Conservation (phyloP, 805 yeast species). For the Barnettozyma wickerhamii region DNA sequence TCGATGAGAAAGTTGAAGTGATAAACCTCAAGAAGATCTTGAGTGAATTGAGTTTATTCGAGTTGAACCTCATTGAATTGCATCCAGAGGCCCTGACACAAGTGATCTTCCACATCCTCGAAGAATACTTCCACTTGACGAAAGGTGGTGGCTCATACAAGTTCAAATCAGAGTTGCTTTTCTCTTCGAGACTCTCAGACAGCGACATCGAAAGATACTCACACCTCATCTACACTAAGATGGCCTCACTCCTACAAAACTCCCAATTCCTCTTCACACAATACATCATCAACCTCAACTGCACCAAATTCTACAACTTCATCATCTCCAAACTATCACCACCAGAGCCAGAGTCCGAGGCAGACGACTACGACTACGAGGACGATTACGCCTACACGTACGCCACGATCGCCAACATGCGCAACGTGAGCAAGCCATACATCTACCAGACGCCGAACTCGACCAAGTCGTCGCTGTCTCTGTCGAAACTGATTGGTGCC, state of each 20-base stretch:
- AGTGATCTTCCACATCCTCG: slow-evolving; percentile 19
- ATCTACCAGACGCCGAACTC: slow-evolving; percentile 12
- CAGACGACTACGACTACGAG: slow-evolving; percentile 4
- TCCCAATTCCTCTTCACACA: slow-evolving; percentile 5
- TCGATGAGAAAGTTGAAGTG: slow-evolving; percentile 30
- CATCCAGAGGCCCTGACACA: slow-evolving; percentile 27
- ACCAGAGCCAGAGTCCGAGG: background rate
- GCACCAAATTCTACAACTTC: slow-evolving; percentile 2
- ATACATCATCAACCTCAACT: background rate
- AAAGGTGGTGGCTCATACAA: background rate
- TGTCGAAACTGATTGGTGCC: background rate
- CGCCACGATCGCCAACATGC: slow-evolving; percentile 5
- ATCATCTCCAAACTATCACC: slow-evolving; percentile 10
- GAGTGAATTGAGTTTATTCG: slow-evolving; percentile 45
- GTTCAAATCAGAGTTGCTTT: slow-evolving; percentile 6
- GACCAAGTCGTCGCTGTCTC: slow-evolving; percentile 2
- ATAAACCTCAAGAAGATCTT: slow-evolving; percentile 47
- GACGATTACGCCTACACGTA: slow-evolving; percentile 10
- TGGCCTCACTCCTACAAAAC: slow-evolving; percentile 1
- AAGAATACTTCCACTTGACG: slow-evolving; percentile 1
- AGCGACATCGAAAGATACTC: slow-evolving; percentile 10
- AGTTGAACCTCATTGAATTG: slow-evolving; percentile 38
- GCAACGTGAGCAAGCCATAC: background rate
- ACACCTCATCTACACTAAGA: slow-evolving; percentile 9
- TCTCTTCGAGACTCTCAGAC: slow-evolving; percentile 2